phyloP scores from a whole-genome alignment of 768 basidiomycete species.

The Strobilomyces echinocephalus region DNA sequence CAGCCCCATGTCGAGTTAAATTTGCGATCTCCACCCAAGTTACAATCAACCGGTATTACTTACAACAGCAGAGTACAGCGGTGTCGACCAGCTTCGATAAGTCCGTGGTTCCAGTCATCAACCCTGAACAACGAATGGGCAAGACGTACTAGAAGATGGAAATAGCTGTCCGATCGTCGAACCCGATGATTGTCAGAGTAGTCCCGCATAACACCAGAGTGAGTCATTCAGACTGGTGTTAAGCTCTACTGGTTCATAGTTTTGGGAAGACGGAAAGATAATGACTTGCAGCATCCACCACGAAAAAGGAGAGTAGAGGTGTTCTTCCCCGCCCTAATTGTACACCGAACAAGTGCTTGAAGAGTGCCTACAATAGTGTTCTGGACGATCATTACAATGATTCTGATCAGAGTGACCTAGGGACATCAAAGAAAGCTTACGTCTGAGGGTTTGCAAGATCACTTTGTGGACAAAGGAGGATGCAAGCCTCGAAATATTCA shows the following conservation, averaged over 20 bases:
- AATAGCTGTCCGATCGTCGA: slow-evolving; percentile 1
- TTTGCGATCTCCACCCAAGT: too few relatives aligned
- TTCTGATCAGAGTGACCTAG: slow-evolving; percentile 2
- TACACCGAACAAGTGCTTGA: slow-evolving; percentile 33
- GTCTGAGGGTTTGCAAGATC: not conserved
- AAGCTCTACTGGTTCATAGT: not conserved
- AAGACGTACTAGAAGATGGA: slow-evolving; percentile 5
- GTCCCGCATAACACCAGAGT: slow-evolving; percentile 1
- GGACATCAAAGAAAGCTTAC: slow-evolving; percentile 15
- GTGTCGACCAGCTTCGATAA: slow-evolving; percentile 12
- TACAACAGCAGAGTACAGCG: slow-evolving; percentile 14
- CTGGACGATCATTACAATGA: slow-evolving; percentile 29
- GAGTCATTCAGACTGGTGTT: not conserved
- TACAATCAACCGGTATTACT: slow-evolving; percentile 1
- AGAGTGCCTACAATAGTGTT: slow-evolving; percentile 32
- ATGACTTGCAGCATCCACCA: slow-evolving; percentile 44
- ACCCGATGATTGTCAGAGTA: not conserved
- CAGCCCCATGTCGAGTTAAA: slow-evolving; percentile 12
- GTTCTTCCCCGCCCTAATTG: slow-evolving; percentile 39
- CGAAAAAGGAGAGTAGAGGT: slow-evolving; percentile 37
- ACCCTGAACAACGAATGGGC: not conserved
- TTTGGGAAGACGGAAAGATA: slow-evolving; percentile 37
- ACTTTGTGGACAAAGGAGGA: slow-evolving; percentile 17
- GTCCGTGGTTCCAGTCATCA: not conserved
- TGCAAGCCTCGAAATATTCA: slow-evolving; percentile 15